Percentiles rank a stretch among this genome's conserved stretches.
phyloP scores from a whole-genome alignment of 768 basidiomycete genomes.

The Cubamyces sp. region DNA sequence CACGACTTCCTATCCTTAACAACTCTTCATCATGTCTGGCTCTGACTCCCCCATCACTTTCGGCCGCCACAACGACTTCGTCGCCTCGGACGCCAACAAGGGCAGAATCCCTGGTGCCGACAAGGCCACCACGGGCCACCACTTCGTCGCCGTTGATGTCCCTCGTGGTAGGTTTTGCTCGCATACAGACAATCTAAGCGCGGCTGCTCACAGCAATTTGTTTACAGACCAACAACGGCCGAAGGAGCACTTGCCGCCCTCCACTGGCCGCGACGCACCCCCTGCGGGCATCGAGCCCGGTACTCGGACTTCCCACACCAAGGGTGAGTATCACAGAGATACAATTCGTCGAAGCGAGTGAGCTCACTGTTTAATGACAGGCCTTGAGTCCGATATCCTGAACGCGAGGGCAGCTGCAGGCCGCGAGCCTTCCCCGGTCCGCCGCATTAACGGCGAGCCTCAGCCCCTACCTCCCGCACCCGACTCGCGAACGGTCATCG shows the following conservation, averaged over 20 bases:
- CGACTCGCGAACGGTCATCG: slow-evolving; percentile 35
- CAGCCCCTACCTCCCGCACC: slow-evolving; percentile 29
- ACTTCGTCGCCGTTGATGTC: slow-evolving; percentile 29
- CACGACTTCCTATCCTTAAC: not conserved
- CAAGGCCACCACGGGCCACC: slow-evolving; percentile 33
- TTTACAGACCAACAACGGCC: slow-evolving; percentile 21
- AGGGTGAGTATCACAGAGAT: not conserved
- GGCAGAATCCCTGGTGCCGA: slow-evolving; percentile 33
- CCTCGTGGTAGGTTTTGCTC: slow-evolving; percentile 27
- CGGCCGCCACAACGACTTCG: slow-evolving; percentile 36
- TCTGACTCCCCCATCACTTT: slow-evolving; percentile 26
- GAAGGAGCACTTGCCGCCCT: slow-evolving; percentile 31
- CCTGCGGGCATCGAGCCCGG: slow-evolving; percentile 21
- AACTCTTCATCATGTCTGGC: slow-evolving; percentile 25
- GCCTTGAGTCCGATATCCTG: slow-evolving; percentile 21
- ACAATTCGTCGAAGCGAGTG: not conserved
- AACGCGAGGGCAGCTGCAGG: slow-evolving; percentile 1
- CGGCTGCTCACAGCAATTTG: not conserved
- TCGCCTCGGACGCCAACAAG: slow-evolving; percentile 31
- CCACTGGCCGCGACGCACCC: slow-evolving; percentile 32
- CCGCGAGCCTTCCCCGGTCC: slow-evolving; percentile 16
- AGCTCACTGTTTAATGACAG: not conserved
- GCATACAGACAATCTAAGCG: not conserved
- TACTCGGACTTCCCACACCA: not conserved
- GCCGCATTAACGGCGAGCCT: slow-evolving; percentile 14